Evolutionary conservation across 495 filamentous ascomycete genomes (phyloP).

Genomic region (Penicillium maclennaniae): DNA sequence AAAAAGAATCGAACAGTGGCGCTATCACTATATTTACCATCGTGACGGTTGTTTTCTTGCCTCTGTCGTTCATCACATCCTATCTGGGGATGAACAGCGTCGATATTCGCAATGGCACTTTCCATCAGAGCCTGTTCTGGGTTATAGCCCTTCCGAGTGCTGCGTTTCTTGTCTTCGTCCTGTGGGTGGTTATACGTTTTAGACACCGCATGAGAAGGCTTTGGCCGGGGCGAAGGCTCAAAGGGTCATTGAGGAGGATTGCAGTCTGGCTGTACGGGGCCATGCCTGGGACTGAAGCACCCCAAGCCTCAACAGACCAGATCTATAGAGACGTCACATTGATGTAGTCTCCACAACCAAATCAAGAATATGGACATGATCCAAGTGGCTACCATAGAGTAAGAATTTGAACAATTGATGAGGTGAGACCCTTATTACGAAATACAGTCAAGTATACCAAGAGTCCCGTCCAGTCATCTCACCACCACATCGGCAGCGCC

Average conservation of each 20-base stretch:
- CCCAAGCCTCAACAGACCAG: background rate
- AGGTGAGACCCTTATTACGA: too few species aligned
- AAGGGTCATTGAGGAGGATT: background rate
- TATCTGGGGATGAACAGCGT: conserved; percentile 44
- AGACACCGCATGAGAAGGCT: background rate
- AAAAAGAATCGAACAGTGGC: conserved; percentile 12
- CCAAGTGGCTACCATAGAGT: too few species aligned
- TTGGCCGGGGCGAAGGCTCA: background rate
- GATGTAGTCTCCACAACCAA: background rate
- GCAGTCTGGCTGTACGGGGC: background rate
- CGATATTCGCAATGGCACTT: conserved; percentile 44
- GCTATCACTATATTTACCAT: conserved; percentile 33
- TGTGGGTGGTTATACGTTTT: background rate
- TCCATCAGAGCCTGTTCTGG: conserved; percentile 49
- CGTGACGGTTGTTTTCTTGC: conserved; percentile 47
- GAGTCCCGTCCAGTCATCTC: too few species aligned
- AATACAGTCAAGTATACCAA: too few species aligned
- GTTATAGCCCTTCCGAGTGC: conserved; percentile 34
- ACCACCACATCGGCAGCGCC: too few species aligned
- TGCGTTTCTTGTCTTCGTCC: background rate
- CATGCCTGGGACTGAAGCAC: background rate
- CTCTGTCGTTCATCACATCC: conserved; percentile 29
- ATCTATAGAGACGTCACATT: background rate
- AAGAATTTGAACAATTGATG: too few species aligned
- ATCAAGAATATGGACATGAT: too few species aligned